Conservation (phyloP, 2,329 filamentous ascomycete genomes). For the Diaporthe sp. region DNA sequence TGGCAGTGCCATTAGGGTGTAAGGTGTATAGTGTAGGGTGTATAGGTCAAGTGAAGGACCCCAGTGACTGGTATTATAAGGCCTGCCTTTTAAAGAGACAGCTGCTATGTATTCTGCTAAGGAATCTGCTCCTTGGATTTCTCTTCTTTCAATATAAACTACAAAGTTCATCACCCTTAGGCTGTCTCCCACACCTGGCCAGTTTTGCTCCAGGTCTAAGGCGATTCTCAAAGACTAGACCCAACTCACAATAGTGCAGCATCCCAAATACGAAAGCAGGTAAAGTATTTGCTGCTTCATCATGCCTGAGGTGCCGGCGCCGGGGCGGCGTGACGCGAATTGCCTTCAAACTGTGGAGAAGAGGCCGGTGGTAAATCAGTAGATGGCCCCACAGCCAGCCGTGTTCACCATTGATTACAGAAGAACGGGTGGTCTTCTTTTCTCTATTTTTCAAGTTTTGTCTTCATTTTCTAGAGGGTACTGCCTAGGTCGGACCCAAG, state of each 20-base stretch:
- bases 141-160: too few relatives aligned
- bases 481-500: neutral
- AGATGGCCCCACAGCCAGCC: neutral
- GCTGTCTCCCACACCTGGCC: neutral
- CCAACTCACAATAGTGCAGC: neutral
- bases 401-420: neutral
- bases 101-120: too few relatives aligned
- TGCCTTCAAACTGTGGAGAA: neutral
- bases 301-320: neutral
- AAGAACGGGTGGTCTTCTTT: neutral
- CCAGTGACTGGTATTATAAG: too few relatives aligned
- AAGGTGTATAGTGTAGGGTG: too few relatives aligned
- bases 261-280: neutral
- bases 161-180: too few relatives aligned
- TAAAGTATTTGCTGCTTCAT: neutral
- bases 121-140: too few relatives aligned
- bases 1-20: too few relatives aligned
- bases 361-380: neutral
- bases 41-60: too few relatives aligned
- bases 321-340: neutral
- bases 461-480: conserved; percentile 6
- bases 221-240: neutral
- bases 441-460: neutral
- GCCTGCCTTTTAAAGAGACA: too few relatives aligned
- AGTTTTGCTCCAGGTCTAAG: neutral